Evolutionary conservation across 2,329 filamentous ascomycete species (phyloP).

Genomic region (Zopfia rhizophila): DNA sequence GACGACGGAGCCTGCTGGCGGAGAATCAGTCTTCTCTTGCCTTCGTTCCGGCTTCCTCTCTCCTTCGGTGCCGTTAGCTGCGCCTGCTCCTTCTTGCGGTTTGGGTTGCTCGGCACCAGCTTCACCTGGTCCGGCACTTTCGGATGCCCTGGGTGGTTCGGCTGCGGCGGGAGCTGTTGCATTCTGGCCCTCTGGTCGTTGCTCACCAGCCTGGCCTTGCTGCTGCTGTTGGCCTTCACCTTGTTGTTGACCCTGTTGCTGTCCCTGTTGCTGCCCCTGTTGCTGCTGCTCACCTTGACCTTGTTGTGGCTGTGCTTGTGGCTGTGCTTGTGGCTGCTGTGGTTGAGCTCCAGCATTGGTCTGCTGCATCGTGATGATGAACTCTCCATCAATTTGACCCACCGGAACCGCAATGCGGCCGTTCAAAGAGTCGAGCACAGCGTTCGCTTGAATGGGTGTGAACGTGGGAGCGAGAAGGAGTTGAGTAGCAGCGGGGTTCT

Average conservation of each 20-base stretch:
- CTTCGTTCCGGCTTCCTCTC: constrained; percentile 29
- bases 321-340: constrained; percentile 21
- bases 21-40: constrained; percentile 29
- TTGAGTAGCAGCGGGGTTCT: constrained; percentile 46
- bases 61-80: constrained; percentile 15
- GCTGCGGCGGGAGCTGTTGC: constrained; percentile 13
- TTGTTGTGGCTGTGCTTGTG: constrained; percentile 10
- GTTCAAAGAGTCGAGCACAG: constrained; percentile 48
- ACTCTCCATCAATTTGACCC: constrained; percentile 48
- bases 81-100: constrained; percentile 6
- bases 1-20: constrained; percentile 38
- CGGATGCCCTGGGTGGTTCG: constrained; percentile 21
- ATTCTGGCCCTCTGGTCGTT: constrained; percentile 3
- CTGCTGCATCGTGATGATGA: constrained; percentile 45
- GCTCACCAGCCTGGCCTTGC: no score
- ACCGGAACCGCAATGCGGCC: constrained; percentile 50
- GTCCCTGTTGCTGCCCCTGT: background rate
- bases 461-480: constrained; percentile 50
- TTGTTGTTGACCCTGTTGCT: constrained; percentile 16
- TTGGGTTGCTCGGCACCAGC: constrained; percentile 18
- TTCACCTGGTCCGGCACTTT: constrained; percentile 2
- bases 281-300: constrained; percentile 19
- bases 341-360: constrained; percentile 14
- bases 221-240: constrained; percentile 9
- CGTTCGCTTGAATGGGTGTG: constrained; percentile 45